Conservation (phyloP, 306 rosid genomes). For the Mucuna pruriens region DNA sequence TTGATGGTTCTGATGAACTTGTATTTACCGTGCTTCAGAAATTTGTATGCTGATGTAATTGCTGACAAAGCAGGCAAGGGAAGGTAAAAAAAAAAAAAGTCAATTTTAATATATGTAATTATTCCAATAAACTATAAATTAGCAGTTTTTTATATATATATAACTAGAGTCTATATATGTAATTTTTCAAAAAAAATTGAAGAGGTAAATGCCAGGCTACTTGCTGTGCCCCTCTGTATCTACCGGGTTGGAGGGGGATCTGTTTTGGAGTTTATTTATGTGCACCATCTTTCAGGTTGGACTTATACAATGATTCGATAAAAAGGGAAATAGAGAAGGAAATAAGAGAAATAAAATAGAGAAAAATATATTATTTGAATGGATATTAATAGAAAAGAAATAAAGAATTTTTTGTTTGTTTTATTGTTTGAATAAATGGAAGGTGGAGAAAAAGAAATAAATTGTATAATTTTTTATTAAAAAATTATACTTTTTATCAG, state of each 20-base stretch:
- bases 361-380: not conserved
- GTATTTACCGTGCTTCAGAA: not conserved
- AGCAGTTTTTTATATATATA: no score
- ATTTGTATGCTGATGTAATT: not conserved
- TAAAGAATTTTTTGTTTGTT: no score
- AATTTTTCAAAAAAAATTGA: not conserved
- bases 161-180: not conserved
- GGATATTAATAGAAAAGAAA: not conserved
- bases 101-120: no score
- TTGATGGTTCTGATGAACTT: not conserved
- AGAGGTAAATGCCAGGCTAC: not conserved
- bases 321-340: not conserved
- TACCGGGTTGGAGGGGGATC: not conserved
- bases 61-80: not conserved
- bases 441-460: no score
- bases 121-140: no score
- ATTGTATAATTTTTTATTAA: no score
- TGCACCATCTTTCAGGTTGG: no score
- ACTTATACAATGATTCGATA: not conserved
- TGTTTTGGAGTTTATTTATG: not conserved
- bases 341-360: no score
- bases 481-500: no score
- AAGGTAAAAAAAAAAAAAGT: not conserved
- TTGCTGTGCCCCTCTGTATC: no score
- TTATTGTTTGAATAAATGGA: no score